These are phyloP conservation scores for Linnemannia schmuckeri DNA, from an alignment of 192 early-diverging fungal genomes.

Conservation along the genomic window DNA sequence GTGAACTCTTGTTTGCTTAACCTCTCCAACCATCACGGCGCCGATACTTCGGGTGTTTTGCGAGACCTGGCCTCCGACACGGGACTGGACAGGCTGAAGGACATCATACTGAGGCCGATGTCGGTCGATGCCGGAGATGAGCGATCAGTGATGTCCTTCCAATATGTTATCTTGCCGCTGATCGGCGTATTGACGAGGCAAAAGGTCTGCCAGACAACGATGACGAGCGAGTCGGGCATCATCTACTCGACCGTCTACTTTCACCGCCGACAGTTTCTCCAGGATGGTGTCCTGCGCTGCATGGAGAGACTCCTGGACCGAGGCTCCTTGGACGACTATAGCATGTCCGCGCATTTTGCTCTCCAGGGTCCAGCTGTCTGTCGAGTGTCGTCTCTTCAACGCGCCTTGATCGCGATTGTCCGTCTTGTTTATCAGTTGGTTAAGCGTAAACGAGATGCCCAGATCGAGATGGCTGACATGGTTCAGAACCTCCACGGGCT, in stretches of 20 bases:
- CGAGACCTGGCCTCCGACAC: constrained; percentile 2
- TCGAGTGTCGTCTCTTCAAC: constrained; percentile 21
- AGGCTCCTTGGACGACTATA: constrained; percentile 29
- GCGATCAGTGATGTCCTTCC: constrained; percentile 37
- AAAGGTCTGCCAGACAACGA: constrained; percentile 42
- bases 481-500: constrained; percentile 19
- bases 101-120: constrained; percentile 41
- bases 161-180: constrained; percentile 54
- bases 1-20: constrained; percentile 51
- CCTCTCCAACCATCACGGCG: constrained; percentile 44
- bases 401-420: constrained; percentile 47
- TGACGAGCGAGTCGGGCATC: constrained; percentile 35
- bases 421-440: constrained; percentile 53
- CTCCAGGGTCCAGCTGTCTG: constrained; percentile 10
- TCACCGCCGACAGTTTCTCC: constrained; percentile 23
- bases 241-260: constrained; percentile 52
- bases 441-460: constrained; percentile 43
- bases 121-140: constrained; percentile 30
- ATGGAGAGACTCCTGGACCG: constrained; percentile 40
- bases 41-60: constrained; percentile 44
- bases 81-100: constrained; percentile 32
- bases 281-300: constrained; percentile 38
- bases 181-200: constrained; percentile 57
- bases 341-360: background rate
- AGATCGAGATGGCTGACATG: constrained; percentile 8